Evolutionary conservation across 1,284 basidiomycete genomes (phyloP).

Genomic region (Ustilago cynodontis): DNA sequence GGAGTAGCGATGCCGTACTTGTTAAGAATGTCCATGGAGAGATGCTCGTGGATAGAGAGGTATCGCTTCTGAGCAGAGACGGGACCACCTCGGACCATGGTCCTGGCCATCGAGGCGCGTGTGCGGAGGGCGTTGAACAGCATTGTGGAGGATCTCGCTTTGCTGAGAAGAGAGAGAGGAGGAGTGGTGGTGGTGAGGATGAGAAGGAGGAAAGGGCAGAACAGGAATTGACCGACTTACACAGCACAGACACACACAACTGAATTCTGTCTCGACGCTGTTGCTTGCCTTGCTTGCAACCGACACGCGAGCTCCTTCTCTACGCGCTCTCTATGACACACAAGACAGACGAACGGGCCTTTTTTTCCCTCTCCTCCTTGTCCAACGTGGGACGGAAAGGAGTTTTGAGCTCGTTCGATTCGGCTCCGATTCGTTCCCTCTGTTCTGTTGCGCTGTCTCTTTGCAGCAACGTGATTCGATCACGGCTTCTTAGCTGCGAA

Average conservation of each 20-base stretch:
- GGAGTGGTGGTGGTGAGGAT: conserved; percentile 5
- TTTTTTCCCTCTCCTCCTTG: conserved; percentile 2
- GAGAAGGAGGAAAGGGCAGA: conserved; percentile 1
- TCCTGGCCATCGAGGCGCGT: conserved; percentile 53
- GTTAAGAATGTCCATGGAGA: conserved; percentile 94
- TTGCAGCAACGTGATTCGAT: conserved; percentile 17
- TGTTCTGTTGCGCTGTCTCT: neutral
- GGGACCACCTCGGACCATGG: conserved; percentile 50
- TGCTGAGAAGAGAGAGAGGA: neutral
- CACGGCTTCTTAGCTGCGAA: conserved; percentile 8
- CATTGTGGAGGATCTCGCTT: conserved; percentile 12
- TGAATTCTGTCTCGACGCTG: neutral
- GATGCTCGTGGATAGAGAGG: conserved; percentile 98
- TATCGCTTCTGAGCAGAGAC: conserved; percentile 80
- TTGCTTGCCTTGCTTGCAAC: neutral
- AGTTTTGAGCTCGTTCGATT: conserved; percentile 27
- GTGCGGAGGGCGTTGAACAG: conserved; percentile 60
- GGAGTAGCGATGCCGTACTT: conserved; percentile 99
- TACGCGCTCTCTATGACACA: neutral
- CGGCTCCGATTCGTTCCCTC: conserved; percentile 21
- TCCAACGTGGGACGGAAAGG: conserved; percentile 12
- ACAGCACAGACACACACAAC: neutral
- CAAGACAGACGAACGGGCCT: conserved; percentile 14
- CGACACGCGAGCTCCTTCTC: conserved; percentile 11
- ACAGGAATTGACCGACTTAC: conserved; percentile 9